These are phyloP conservation scores for Fusarium sp. DNA, from an alignment of 2,329 filamentous ascomycete genomes.

Conservation along the genomic window DNA sequence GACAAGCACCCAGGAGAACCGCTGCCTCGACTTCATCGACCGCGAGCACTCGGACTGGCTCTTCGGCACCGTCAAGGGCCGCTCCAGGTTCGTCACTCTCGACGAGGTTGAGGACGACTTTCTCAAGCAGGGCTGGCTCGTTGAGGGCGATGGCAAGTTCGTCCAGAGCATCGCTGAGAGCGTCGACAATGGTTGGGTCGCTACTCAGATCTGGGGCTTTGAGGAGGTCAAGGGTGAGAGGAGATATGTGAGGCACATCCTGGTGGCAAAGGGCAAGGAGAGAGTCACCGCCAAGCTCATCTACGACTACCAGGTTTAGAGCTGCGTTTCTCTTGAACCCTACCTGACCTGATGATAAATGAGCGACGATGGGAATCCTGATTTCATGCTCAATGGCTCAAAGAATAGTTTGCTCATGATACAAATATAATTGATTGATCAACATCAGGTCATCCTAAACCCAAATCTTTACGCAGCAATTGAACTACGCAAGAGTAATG, in stretches of 20 bases:
- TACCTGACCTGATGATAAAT: constrained; percentile 1
- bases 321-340: neutral
- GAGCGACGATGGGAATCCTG: neutral
- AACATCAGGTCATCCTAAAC: neutral
- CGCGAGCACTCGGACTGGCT: constrained; percentile 81
- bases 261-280: constrained; percentile 63
- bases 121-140: constrained; percentile 68
- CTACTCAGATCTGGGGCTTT: constrained; percentile 71
- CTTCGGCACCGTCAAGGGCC: constrained; percentile 77
- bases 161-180: constrained; percentile 73
- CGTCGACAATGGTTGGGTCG: constrained; percentile 64
- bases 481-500: neutral
- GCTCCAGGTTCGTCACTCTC: constrained; percentile 61
- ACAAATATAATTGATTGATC: constrained; percentile 6
- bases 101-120: constrained; percentile 66
- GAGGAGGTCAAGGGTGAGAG: constrained; percentile 64
- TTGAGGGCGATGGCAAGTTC: constrained; percentile 68
- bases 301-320: constrained; percentile 61
- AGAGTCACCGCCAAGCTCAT: constrained; percentile 64
- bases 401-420: neutral
- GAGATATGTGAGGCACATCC: constrained; percentile 63
- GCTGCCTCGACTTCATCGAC: constrained; percentile 61
- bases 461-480: neutral
- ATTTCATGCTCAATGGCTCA: neutral
- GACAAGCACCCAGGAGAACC: constrained; percentile 69